A percentile compares a stretch with the other conserved stretches of the same genome.
Evolutionary conservation across 345 rosid genomes (phyloP).

Genomic region (Moringa oleifera): DNA sequence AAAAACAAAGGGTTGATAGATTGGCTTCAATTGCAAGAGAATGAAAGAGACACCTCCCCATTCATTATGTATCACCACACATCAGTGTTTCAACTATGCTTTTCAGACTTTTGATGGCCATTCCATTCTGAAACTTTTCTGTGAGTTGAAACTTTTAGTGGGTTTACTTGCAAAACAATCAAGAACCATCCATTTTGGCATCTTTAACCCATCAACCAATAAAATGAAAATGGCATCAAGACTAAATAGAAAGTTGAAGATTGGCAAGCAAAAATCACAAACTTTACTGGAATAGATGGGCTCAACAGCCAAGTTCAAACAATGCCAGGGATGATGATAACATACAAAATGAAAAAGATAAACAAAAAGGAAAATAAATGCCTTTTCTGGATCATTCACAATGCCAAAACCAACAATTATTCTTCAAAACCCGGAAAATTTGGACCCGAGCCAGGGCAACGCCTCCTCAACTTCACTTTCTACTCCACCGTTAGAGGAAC

Average conservation of each 20-base stretch:
- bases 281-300: slow-evolving; percentile 15
- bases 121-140: no score
- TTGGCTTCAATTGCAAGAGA: no score
- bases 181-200: background rate
- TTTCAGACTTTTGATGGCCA: no score
- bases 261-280: background rate
- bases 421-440: slow-evolving; percentile 6
- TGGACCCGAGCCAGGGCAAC: background rate
- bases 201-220: background rate
- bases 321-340: slow-evolving; percentile 2
- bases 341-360: background rate
- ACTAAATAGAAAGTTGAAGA: background rate
- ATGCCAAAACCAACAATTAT: slow-evolving; percentile 17
- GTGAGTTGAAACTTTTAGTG: no score
- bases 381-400: slow-evolving; percentile 9
- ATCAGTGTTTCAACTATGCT: no score
- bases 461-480: slow-evolving; percentile 5
- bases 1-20: no score
- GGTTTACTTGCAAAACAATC: no score
- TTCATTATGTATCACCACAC: no score
- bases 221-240: no score
- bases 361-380: background rate
- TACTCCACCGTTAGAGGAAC: slow-evolving; percentile 62
- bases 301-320: slow-evolving; percentile 16
- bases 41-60: no score